phyloP scores from a whole-genome alignment of 1,284 basidiomycete species.

The Exobasidium cylindrosporum region DNA sequence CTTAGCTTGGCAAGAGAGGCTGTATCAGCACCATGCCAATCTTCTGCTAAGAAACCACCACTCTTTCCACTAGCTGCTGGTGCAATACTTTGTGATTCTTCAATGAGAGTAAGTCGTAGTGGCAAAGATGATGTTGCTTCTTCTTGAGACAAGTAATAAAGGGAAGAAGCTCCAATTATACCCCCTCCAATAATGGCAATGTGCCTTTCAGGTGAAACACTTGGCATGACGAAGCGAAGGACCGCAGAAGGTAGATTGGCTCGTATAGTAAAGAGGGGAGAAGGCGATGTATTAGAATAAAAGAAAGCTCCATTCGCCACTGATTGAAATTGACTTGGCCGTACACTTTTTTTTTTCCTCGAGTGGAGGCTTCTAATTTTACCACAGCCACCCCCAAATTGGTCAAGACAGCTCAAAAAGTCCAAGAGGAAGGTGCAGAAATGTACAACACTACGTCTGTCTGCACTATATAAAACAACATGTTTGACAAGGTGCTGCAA shows the following conservation, averaged over 20 bases:
- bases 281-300: too few species aligned
- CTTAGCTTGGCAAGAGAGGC: slow-evolving; percentile 69
- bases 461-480: too few species aligned
- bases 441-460: too few species aligned
- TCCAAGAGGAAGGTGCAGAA: too few species aligned
- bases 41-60: slow-evolving; percentile 82
- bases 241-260: too few species aligned
- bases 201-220: not conserved
- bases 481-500: not conserved
- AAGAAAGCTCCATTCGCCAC: too few species aligned
- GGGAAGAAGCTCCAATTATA: slow-evolving; percentile 79
- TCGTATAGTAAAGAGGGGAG: too few species aligned
- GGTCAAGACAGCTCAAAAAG: too few species aligned
- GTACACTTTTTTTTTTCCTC: too few species aligned
- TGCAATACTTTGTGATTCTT: slow-evolving; percentile 66
- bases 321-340: too few species aligned
- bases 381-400: too few species aligned
- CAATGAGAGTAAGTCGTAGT: slow-evolving; percentile 62
- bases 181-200: slow-evolving; percentile 59
- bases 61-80: slow-evolving; percentile 78
- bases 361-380: too few species aligned
- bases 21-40: slow-evolving; percentile 63
- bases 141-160: slow-evolving; percentile 65
- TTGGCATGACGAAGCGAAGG: slow-evolving; percentile 2
- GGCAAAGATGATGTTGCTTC: slow-evolving; percentile 13